Evolutionary conservation across 352 stramenopile species (phyloP), one percentile per base, ranked within the genome.

Genomic region (Phytophthora foliorum): DNA sequence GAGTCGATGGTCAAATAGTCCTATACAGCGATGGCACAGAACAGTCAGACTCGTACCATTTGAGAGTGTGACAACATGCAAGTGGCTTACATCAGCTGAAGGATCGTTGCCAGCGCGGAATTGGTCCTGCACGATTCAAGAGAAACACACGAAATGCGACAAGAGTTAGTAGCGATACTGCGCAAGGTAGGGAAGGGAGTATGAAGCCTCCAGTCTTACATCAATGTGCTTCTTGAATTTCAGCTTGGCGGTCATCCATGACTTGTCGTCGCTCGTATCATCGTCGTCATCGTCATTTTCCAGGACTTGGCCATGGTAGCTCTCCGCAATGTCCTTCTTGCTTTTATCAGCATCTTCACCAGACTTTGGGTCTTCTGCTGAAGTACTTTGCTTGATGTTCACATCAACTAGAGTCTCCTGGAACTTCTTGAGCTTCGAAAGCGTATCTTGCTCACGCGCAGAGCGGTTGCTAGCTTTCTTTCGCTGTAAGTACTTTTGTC

Each of bases 161-260:
- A 21, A 42, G 19, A n/a, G 31, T 53, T 46, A 70, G 34, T 31
- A 48, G 5, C 29, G 19, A 24, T 24, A 32, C 17, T 17, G 0
- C 34, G 32, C 10, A 50, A 27, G 4, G 17, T n/a, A 11, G 19
- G 3, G 19, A 27, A 11, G 19, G 3, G 19, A 27, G n/a, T 29
- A 13, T 13, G 19, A 9, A 25, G 11, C 24, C 19, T 48, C n/a
- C 41, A 19, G 17, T 17, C 66, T 62, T 82, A 95, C 89, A 60
- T 97, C 90, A 31, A 95, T 94, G 68, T 97, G 90, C 51, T 95
- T 95, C 63, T 91, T 93, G 70, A 95, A 95, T 74, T 93, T 93
- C 46, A 97, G 81, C 69, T 95, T 93, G n/a, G 85, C 82, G 1
- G 80, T 83, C 84, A 94, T 93, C 90, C 90, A 97, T 13, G 85